These are phyloP conservation scores for Paramecium octaurelia DNA, from an alignment of 73 alveolate genomes.

Conservation along the genomic window DNA sequence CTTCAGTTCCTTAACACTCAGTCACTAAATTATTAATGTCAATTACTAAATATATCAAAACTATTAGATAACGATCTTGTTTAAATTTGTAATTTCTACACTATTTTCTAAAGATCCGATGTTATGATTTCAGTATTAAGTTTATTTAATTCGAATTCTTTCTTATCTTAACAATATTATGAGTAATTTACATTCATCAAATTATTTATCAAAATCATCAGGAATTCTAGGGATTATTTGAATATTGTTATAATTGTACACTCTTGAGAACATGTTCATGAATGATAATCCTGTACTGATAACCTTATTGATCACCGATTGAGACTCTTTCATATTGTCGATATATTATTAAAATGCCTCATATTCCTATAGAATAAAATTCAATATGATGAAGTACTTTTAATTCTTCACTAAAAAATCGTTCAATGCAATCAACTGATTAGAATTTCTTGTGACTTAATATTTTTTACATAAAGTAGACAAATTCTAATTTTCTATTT, in stretches of 20 bases:
- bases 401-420: not conserved
- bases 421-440: not conserved
- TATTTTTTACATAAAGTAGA: not conserved
- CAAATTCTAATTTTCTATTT: not conserved
- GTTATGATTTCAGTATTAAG: not conserved
- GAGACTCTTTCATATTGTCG: not conserved
- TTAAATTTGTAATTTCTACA: not conserved
- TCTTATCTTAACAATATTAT: not conserved
- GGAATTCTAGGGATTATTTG: not conserved
- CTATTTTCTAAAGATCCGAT: not conserved
- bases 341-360: not conserved
- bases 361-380: not conserved
- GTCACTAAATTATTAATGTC: not conserved
- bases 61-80: not conserved
- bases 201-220: not conserved
- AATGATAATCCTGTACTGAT: not conserved
- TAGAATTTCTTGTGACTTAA: not conserved
- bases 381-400: not conserved
- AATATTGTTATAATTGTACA: not conserved
- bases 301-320: not conserved
- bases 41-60: not conserved
- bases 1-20: conserved; percentile 7
- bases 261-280: not conserved
- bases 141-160: not conserved
- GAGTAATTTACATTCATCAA: not conserved